Percentiles rank a stretch among this genome's conserved stretches.
These are phyloP conservation scores for Penicillium coffeae DNA, from an alignment of 495 filamentous ascomycete genomes.

Conservation along the genomic window DNA sequence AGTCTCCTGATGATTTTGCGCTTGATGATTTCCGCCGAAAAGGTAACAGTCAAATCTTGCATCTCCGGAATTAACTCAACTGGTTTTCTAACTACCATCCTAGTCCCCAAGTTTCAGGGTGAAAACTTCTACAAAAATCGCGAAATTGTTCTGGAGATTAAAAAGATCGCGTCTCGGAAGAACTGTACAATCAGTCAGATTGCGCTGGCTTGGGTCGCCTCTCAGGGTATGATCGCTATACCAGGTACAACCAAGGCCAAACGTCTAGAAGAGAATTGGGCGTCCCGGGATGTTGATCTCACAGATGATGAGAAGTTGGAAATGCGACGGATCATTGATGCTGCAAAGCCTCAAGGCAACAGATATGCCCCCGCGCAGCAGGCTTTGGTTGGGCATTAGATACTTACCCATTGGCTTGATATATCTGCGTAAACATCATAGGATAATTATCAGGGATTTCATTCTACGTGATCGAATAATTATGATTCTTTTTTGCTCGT, in stretches of 20 bases:
- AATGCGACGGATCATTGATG: slow-evolving; percentile 38
- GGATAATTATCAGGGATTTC: no score
- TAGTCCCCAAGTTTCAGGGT: slow-evolving; percentile 47
- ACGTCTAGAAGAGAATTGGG: slow-evolving; percentile 41
- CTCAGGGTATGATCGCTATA: slow-evolving; percentile 46
- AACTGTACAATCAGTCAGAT: slow-evolving; percentile 38
- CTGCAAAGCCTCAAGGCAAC: slow-evolving; percentile 34
- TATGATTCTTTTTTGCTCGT: no score
- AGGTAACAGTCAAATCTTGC: no score
- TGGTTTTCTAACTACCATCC: no score
- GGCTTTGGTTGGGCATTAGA: slow-evolving; percentile 3
- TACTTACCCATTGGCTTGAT: no score
- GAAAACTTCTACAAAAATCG: slow-evolving; percentile 50
- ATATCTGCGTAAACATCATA: no score
- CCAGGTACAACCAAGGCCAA: slow-evolving; percentile 45
- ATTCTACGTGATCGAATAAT: no score
- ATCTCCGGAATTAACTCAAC: no score
- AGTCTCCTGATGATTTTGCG: slow-evolving; percentile 42
- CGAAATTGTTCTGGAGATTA: slow-evolving; percentile 42
- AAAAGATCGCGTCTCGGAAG: slow-evolving; percentile 36
- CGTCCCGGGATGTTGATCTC: slow-evolving; percentile 34
- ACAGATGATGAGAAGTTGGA: slow-evolving; percentile 32
- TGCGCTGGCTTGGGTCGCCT: slow-evolving; percentile 45
- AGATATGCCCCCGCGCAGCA: neutral
- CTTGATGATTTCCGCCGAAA: slow-evolving; percentile 41